phyloP scores from a whole-genome alignment of 2,329 filamentous ascomycete genomes.

The Cladophialophora immunda region DNA sequence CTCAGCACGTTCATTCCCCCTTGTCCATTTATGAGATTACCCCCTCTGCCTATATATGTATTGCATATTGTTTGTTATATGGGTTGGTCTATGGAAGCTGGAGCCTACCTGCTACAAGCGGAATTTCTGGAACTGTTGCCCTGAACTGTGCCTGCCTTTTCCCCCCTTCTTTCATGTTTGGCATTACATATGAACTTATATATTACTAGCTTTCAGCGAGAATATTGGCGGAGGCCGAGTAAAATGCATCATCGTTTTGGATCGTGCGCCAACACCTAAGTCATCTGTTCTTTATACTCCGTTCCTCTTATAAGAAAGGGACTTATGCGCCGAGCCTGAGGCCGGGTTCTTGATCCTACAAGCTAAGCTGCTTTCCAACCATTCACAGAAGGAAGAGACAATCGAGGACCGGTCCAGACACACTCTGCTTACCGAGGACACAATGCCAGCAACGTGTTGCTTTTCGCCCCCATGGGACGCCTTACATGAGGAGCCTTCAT shows the following conservation, averaged over 20 bases:
- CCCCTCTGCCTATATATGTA: background rate
- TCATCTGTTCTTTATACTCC: background rate
- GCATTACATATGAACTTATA: background rate
- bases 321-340: background rate
- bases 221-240: background rate
- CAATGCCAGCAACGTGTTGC: background rate
- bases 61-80: background rate
- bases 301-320: background rate
- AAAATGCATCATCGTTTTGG: background rate
- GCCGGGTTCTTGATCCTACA: background rate
- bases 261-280: background rate
- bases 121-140: background rate
- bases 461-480: background rate
- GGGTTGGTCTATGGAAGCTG: background rate
- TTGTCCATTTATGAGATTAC: background rate
- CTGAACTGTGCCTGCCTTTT: background rate
- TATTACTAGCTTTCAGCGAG: background rate
- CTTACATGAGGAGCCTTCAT: background rate
- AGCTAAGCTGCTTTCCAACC: no score
- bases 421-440: background rate
- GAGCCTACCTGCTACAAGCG: background rate
- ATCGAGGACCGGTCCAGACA: background rate
- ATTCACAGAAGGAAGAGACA: background rate
- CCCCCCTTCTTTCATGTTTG: background rate
- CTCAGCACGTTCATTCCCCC: background rate